Conservation (phyloP, 2,329 filamentous ascomycete species). For the Claviceps sp. region DNA sequence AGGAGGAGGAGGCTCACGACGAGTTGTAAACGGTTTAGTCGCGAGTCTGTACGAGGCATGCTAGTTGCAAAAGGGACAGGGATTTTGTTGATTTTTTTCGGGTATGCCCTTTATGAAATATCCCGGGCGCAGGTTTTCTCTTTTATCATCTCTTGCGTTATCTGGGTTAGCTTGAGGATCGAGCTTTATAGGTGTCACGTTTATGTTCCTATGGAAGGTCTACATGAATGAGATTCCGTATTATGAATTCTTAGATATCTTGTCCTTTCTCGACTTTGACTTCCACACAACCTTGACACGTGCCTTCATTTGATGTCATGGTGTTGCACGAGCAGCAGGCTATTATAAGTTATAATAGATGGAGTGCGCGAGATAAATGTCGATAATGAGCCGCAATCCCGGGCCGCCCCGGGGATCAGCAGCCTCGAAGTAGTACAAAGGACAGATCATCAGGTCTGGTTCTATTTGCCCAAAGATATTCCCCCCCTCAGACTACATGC, state of each 20-base stretch:
- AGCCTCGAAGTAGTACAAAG: no score
- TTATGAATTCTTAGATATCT: no score
- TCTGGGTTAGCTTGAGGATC: constrained; percentile 6
- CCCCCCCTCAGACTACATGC: no score
- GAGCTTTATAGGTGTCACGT: constrained; percentile 15
- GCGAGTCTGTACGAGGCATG: constrained; percentile 1
- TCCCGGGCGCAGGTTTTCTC: constrained; percentile 17
- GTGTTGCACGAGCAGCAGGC: no score
- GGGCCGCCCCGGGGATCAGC: no score
- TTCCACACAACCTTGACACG: no score
- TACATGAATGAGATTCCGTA: neutral
- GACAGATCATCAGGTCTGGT: no score
- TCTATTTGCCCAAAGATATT: no score
- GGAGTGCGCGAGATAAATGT: neutral
- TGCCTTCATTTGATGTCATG: no score
- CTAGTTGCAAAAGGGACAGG: constrained; percentile 8
- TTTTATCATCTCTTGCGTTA: neutral
- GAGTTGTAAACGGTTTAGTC: constrained; percentile 53
- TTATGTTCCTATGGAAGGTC: constrained; percentile 10
- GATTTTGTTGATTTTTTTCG: constrained; percentile 1
- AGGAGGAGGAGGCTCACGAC: constrained; percentile 39
- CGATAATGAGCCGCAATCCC: no score
- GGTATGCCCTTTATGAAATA: constrained; percentile 17
- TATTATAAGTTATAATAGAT: no score
- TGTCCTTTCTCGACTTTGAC: no score